Evolutionary conservation across 2,329 filamentous ascomycete genomes (phyloP), one percentile per base, ranked within the genome.

Genomic region (Amylocarpus encephaloides): DNA sequence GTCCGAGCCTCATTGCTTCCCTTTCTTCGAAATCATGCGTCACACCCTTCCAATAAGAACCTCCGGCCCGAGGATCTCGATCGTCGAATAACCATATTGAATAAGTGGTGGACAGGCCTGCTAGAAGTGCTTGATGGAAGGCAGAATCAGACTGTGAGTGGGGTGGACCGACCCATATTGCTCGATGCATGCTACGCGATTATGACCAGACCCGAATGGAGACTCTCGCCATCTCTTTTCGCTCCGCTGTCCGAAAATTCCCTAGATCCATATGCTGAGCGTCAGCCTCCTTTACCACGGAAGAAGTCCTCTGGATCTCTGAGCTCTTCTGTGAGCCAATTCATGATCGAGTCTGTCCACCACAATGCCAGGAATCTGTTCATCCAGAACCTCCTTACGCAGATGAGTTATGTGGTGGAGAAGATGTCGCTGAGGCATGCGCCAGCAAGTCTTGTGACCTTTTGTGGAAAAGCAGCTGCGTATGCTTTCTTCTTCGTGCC

Each of bases 401-500:
- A 88, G 56, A 82, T 88, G 76, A 72, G 75, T 5, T 86, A 85
- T 61, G 82, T 83, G n/a, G 78, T 87, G 5, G 82, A 86, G 50
- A 83, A 83, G 57, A 86, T 88, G 82, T 85, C 83, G 6, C 71
- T 84, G 59, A 74, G 82, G 52, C 82, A 82, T 62, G 67, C 67
- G 11, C 68, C 68, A 16, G 66, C 67, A 34, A 79, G 76, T 62
- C 62, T 82, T 49, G 83, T 88, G 33, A 77, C 79, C 1, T 88
- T 88, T 60, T 85, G 82, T 59, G 85, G 84, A 44, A 87, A 86
- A 65, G 82, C 83, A 4, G 81, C 79, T 59, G 83, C 84, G 4
- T 88, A 86, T 67, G 83, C 83, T 9, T 88, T 87, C 65, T 83
- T 85, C 64, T 88, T 86, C 62, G 86, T 83, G 50, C 82, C 83